A percentile compares a stretch with the other conserved stretches of the same genome.
These are phyloP conservation scores for Sanguinoderma infundibulare DNA, from an alignment of 1,284 basidiomycete species.

Conservation along the genomic window DNA sequence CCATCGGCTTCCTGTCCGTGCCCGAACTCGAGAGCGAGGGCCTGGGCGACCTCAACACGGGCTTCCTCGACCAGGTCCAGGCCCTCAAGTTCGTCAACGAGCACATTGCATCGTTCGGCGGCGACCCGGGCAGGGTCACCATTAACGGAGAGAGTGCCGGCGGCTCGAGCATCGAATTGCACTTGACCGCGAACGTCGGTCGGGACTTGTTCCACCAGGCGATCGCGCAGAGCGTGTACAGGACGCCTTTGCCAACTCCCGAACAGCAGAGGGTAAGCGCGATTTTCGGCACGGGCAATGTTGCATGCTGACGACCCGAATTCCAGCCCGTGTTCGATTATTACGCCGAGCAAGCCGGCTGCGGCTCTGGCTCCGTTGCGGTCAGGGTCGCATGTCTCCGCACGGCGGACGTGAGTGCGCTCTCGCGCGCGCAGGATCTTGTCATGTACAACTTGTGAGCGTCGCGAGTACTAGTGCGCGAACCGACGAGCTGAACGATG, in stretches of 20 bases:
- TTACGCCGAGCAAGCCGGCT: conserved; percentile 52
- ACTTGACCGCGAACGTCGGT: conserved; percentile 50
- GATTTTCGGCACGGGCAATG: background rate
- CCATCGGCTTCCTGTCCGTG: conserved; percentile 47
- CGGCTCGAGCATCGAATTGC: conserved; percentile 56
- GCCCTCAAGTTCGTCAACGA: conserved; percentile 66
- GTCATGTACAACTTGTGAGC: conserved; percentile 36
- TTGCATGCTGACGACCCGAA: background rate
- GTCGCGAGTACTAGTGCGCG: conserved; percentile 6
- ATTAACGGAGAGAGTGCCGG: conserved; percentile 72
- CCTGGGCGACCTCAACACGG: conserved; percentile 60
- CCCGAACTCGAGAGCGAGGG: conserved; percentile 45
- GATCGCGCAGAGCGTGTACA: conserved; percentile 64
- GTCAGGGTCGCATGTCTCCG: conserved; percentile 51
- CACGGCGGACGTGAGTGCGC: conserved; percentile 49
- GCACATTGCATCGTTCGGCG: conserved; percentile 67
- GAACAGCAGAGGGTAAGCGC: conserved; percentile 51
- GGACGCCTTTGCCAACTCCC: conserved; percentile 50
- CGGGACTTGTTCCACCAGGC: conserved; percentile 51
- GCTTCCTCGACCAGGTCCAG: conserved; percentile 63
- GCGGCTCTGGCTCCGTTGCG: conserved; percentile 40
- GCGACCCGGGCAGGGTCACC: conserved; percentile 57
- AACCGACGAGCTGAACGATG: conserved; percentile 2
- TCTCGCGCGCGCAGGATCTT: conserved; percentile 60
- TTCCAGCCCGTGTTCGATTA: conserved; percentile 55